Conservation (phyloP, 1,139 yeast genomes). For the Groenewaldozyma sp. region DNA sequence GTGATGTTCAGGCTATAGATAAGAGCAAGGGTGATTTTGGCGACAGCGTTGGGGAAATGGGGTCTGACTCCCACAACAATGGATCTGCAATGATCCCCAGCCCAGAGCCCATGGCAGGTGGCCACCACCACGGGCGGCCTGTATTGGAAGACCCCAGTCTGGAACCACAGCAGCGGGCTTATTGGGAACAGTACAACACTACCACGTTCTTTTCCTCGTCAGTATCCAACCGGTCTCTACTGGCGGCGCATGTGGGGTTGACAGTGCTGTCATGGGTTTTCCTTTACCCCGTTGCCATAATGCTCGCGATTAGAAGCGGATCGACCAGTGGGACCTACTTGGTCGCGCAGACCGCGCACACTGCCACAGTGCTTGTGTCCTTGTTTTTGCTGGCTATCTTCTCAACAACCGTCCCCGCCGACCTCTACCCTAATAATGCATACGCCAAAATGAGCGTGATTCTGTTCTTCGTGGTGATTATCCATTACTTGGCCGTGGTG, state of each 20-base stretch:
- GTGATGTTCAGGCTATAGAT: too few relatives aligned
- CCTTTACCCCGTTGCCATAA: slow-evolving; percentile 61
- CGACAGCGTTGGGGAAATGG: too few relatives aligned
- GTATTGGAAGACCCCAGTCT: slow-evolving; percentile 55
- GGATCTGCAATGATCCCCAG: too few relatives aligned
- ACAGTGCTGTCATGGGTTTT: slow-evolving; percentile 42
- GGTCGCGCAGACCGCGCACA: slow-evolving; percentile 46
- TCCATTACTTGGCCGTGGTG: slow-evolving; percentile 49
- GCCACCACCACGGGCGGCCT: slow-evolving; percentile 60
- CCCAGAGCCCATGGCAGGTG: too few relatives aligned
- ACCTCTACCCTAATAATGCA: slow-evolving; percentile 67
- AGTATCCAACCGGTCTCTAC: slow-evolving; percentile 40
- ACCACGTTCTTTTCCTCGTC: slow-evolving; percentile 55
- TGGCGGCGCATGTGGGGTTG: slow-evolving; percentile 48
- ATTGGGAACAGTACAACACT: slow-evolving; percentile 77
- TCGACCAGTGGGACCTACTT: slow-evolving; percentile 38
- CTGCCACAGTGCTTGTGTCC: slow-evolving; percentile 40
- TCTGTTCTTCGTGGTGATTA: slow-evolving; percentile 42
- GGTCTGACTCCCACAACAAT: too few relatives aligned
- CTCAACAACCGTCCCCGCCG: slow-evolving; percentile 48
- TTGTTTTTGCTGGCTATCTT: slow-evolving; percentile 53
- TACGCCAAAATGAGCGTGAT: slow-evolving; percentile 60
- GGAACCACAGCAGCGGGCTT: slow-evolving; percentile 61
- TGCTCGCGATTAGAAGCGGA: slow-evolving; percentile 42
- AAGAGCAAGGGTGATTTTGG: too few relatives aligned